Conservation (phyloP, 352 stramenopile genomes). For the Pythium phragmitis region DNA sequence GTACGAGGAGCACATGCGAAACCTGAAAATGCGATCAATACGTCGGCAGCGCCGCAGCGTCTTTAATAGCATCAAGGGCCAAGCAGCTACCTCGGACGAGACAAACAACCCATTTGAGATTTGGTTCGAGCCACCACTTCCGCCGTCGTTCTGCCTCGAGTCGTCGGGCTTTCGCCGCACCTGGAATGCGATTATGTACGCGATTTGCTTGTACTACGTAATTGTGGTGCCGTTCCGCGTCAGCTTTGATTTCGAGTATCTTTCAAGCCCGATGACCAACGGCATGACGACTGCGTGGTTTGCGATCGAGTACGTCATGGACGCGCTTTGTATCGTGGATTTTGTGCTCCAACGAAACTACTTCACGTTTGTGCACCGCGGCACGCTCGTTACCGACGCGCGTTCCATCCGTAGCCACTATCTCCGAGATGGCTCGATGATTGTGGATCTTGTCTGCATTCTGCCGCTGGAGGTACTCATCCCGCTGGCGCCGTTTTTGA, state of each 20-base stretch:
- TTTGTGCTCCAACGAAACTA: constrained; percentile 50
- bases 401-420: constrained; percentile 38
- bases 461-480: constrained; percentile 41
- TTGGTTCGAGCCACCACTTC: constrained; percentile 29
- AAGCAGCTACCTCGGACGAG: constrained; percentile 5
- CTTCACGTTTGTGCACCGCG: constrained; percentile 52
- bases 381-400: constrained; percentile 38
- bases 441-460: constrained; percentile 47
- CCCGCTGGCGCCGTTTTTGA: constrained; percentile 6
- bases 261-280: constrained; percentile 15
- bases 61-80: neutral
- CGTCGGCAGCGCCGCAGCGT: constrained; percentile 14
- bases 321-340: constrained; percentile 43
- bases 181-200: constrained; percentile 35
- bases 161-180: constrained; percentile 26
- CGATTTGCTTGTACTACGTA: constrained; percentile 35
- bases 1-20: constrained; percentile 10
- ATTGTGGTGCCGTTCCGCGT: constrained; percentile 38
- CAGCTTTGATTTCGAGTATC: constrained; percentile 32
- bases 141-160: constrained; percentile 30
- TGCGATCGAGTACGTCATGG: constrained; percentile 35
- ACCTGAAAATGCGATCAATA: constrained; percentile 13
- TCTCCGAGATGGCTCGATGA: constrained; percentile 39
- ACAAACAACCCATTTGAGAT: constrained; percentile 26
- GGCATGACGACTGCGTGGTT: constrained; percentile 26